Evolutionary conservation across 2,329 filamentous ascomycete genomes (phyloP).

Genomic region (Penicillium sp.): DNA sequence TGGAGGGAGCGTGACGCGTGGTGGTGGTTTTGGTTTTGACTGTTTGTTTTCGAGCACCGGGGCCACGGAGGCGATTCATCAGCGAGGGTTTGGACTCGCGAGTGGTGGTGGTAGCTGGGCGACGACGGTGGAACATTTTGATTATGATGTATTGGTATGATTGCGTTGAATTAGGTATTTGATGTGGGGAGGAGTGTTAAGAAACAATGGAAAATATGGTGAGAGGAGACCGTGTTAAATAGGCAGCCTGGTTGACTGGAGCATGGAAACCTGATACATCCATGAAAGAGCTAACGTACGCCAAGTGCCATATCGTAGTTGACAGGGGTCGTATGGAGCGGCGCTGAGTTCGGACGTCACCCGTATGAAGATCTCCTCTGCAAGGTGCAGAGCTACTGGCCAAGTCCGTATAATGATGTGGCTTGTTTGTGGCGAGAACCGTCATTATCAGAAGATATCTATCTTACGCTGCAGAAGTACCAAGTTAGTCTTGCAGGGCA

Average conservation of each 20-base stretch:
- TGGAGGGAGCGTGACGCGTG: constrained; percentile 26
- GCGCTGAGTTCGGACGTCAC: constrained; percentile 19
- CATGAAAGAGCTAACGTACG: constrained; percentile 10
- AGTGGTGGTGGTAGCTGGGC: constrained; percentile 32
- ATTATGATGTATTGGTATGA: neutral
- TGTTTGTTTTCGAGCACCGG: constrained; percentile 30
- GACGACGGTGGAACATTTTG: constrained; percentile 21
- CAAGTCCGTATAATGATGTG: neutral
- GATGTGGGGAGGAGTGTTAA: neutral
- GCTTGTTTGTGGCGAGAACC: neutral
- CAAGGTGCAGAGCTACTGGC: neutral
- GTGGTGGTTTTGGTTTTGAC: constrained; percentile 42
- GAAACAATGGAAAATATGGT: neutral
- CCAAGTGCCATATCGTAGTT: constrained; percentile 13
- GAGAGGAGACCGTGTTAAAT: neutral
- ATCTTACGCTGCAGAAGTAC: too few species aligned
- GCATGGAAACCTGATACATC: neutral
- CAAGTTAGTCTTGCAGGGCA: too few species aligned
- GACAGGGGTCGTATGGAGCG: constrained; percentile 7
- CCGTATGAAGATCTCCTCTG: constrained; percentile 11
- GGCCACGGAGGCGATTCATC: constrained; percentile 52
- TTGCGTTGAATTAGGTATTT: neutral
- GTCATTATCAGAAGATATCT: neutral
- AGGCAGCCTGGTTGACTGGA: neutral
- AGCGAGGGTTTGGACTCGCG: constrained; percentile 49